phyloP scores from a whole-genome alignment of 768 basidiomycete species.

The Glaciozyma martinii region DNA sequence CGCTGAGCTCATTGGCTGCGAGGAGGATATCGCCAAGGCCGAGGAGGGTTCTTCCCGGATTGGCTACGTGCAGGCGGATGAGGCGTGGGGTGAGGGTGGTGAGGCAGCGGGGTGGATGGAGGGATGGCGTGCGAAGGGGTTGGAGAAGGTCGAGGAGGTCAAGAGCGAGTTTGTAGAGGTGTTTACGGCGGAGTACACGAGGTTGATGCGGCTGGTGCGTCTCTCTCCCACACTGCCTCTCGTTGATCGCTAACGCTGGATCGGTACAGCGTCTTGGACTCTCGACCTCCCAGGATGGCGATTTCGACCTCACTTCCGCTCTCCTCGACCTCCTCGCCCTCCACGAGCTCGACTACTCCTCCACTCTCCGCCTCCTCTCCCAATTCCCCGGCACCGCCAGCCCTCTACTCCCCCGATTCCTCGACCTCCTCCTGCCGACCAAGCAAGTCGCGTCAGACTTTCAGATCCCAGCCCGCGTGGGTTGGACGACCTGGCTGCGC shows the following conservation, averaged over 20 bases:
- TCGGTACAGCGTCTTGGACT: constrained; percentile 63
- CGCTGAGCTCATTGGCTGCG: constrained; percentile 77
- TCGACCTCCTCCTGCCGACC: constrained; percentile 28
- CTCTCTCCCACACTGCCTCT: too few relatives aligned
- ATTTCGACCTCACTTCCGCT: constrained; percentile 58
- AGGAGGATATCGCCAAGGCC: constrained; percentile 49
- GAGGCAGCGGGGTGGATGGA: constrained; percentile 47
- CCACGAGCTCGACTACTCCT: constrained; percentile 77
- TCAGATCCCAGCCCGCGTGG: constrained; percentile 5
- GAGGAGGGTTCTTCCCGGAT: neutral
- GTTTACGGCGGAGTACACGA: constrained; percentile 57
- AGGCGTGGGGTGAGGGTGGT: constrained; percentile 58
- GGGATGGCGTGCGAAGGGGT: constrained; percentile 55
- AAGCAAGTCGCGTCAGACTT: neutral
- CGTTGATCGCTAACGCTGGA: neutral
- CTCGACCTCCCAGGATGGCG: constrained; percentile 48
- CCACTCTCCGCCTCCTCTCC: constrained; percentile 65
- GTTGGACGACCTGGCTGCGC: constrained; percentile 35
- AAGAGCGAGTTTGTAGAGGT: constrained; percentile 54
- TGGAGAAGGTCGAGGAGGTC: constrained; percentile 52
- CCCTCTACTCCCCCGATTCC: constrained; percentile 23
- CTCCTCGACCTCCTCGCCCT: constrained; percentile 65
- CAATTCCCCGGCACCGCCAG: constrained; percentile 50
- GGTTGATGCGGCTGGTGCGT: constrained; percentile 46
- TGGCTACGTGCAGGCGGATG: constrained; percentile 42